Conservation (phyloP, 768 basidiomycete species). For the Suillus brevipes region DNA sequence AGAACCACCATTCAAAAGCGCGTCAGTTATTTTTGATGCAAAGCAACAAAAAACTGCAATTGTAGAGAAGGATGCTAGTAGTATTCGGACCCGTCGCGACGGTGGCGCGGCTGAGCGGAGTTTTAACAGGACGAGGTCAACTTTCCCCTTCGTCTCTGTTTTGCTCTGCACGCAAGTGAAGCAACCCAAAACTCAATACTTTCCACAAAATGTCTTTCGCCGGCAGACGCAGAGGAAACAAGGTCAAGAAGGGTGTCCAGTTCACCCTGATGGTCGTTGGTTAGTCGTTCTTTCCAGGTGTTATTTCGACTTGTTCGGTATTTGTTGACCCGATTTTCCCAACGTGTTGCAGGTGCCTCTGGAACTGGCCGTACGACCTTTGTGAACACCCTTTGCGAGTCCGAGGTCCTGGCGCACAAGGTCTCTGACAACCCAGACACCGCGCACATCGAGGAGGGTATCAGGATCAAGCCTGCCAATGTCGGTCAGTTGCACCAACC, state of each 20-base stretch:
- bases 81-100: constrained; percentile 24
- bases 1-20: constrained; percentile 15
- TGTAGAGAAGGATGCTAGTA: background rate
- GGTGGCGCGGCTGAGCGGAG: constrained; percentile 35
- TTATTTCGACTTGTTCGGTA: constrained; percentile 13
- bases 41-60: background rate
- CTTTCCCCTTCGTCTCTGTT: constrained; percentile 31
- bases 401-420: constrained; percentile 88
- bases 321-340: constrained; percentile 16
- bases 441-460: constrained; percentile 93
- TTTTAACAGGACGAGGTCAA: constrained; percentile 32
- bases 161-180: constrained; percentile 32
- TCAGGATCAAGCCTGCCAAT: constrained; percentile 91
- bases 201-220: constrained; percentile 72
- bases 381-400: constrained; percentile 98
- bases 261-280: constrained; percentile 98
- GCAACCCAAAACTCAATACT: constrained; percentile 16
- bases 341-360: constrained; percentile 72
- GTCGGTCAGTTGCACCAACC: constrained; percentile 58
- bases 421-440: constrained; percentile 78
- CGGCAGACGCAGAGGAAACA: constrained; percentile 85
- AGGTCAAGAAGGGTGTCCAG: constrained; percentile 98
- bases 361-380: constrained; percentile 98
- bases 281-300: constrained; percentile 41
- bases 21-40: constrained; percentile 1